Conservation (phyloP, 805 yeast species). For the Monosporozyma servazzii region DNA sequence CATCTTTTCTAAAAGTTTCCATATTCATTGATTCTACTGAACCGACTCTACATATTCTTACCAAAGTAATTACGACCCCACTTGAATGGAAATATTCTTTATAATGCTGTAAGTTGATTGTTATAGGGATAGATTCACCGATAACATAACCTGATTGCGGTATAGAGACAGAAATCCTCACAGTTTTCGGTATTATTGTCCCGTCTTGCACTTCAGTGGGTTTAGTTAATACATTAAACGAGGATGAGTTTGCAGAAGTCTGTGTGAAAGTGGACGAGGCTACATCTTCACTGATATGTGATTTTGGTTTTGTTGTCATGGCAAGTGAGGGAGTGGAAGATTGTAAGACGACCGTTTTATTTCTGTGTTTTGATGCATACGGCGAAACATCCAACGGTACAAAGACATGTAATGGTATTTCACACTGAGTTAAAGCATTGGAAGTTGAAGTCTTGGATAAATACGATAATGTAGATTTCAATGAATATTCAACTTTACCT, state of each 20-base stretch:
- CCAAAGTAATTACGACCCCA: slow-evolving; percentile 71
- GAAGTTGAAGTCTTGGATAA: neutral
- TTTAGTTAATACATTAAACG: neutral
- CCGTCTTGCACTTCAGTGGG: neutral
- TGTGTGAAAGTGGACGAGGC: slow-evolving; percentile 4
- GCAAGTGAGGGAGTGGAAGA: neutral
- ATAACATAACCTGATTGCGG: slow-evolving; percentile 64
- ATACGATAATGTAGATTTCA: slow-evolving; percentile 25
- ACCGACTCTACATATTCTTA: slow-evolving; percentile 64
- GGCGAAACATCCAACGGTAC: slow-evolving; percentile 68
- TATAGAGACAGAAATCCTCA: slow-evolving; percentile 36
- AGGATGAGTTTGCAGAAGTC: neutral
- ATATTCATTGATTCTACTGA: slow-evolving; percentile 45
- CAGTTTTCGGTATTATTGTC: slow-evolving; percentile 15
- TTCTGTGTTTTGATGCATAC: slow-evolving; percentile 51
- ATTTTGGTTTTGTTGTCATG: neutral
- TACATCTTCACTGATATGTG: neutral
- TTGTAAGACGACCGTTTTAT: slow-evolving; percentile 54
- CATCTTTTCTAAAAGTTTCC: slow-evolving; percentile 68
- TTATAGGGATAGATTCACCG: slow-evolving; percentile 73
- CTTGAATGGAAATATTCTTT: slow-evolving; percentile 58
- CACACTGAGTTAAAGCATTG: slow-evolving; percentile 31
- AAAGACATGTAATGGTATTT: slow-evolving; percentile 47
- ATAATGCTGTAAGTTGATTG: slow-evolving; percentile 56
- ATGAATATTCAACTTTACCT: slow-evolving; percentile 65